These are phyloP conservation scores for Lentinula raphanica DNA, from an alignment of 768 basidiomycete genomes.

Conservation along the genomic window DNA sequence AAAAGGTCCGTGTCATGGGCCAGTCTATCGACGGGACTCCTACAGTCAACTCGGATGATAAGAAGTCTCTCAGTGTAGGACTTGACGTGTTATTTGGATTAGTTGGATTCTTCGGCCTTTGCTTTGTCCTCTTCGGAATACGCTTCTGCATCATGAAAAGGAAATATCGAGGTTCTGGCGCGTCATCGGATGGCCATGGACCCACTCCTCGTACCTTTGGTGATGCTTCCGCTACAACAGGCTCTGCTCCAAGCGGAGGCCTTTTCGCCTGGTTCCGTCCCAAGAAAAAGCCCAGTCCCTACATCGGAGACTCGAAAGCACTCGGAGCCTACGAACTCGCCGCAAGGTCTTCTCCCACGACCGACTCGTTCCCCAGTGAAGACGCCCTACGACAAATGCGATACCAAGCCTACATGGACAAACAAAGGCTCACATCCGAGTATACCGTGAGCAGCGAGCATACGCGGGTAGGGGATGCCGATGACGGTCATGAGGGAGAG, in stretches of 20 bases:
- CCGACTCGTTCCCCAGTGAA: conserved; percentile 26
- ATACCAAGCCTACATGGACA: conserved; percentile 33
- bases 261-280: conserved; percentile 2
- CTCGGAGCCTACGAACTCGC: conserved; percentile 33
- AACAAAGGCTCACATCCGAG: conserved; percentile 26
- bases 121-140: conserved; percentile 45
- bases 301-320: not conserved
- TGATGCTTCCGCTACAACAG: conserved; percentile 4
- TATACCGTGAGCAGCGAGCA: conserved; percentile 27
- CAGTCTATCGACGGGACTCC: conserved; percentile 39
- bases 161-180: conserved; percentile 21
- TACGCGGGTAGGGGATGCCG: conserved; percentile 20
- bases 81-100: conserved; percentile 59
- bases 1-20: conserved; percentile 61
- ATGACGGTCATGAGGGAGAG: conserved; percentile 11
- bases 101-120: conserved; percentile 52
- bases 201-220: conserved; percentile 7
- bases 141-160: conserved; percentile 47
- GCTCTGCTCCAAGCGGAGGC: not conserved
- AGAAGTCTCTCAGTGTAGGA: conserved; percentile 49
- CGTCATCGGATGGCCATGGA: not conserved
- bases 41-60: conserved; percentile 13
- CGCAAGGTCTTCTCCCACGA: conserved; percentile 15
- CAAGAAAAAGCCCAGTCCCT: not conserved
- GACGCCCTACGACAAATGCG: conserved; percentile 35